Conservation (phyloP, 257 asterid genomes). For the Ilex aquifolium region DNA sequence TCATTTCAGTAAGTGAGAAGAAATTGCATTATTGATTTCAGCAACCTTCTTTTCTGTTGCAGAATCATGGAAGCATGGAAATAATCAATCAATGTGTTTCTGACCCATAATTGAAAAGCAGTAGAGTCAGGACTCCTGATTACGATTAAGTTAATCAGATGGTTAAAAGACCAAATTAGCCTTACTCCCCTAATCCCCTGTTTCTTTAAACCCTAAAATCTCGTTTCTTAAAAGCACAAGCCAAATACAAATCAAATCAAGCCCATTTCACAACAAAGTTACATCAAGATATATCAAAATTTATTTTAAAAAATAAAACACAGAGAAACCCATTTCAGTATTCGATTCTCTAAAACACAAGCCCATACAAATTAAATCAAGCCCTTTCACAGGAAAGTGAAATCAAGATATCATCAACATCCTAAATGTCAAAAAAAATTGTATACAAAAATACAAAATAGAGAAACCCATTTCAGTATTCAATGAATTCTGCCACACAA, state of each 20-base stretch:
- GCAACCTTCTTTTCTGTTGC: constrained; percentile 13
- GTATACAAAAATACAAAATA: neutral
- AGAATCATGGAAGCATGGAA: constrained; percentile 36
- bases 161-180: constrained; percentile 42
- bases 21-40: constrained; percentile 29
- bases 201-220: constrained; percentile 13
- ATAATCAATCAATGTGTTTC: constrained; percentile 37
- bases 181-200: constrained; percentile 17
- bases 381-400: too few species aligned
- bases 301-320: too few species aligned
- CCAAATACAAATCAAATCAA: constrained; percentile 6
- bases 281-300: too few species aligned
- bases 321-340: too few species aligned
- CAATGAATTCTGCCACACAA: neutral
- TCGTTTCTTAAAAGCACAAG: constrained; percentile 4
- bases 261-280: too few species aligned
- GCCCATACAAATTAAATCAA: too few species aligned
- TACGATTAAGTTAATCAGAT: constrained; percentile 19
- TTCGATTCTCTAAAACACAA: too few species aligned
- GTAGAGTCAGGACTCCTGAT: constrained; percentile 27
- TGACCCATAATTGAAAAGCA: constrained; percentile 37
- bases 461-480: neutral
- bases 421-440: neutral
- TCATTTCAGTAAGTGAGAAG: constrained; percentile 24
- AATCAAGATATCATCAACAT: too few species aligned